Conservation (phyloP, 1,284 basidiomycete genomes). For the Rhodotorula glutinis region DNA sequence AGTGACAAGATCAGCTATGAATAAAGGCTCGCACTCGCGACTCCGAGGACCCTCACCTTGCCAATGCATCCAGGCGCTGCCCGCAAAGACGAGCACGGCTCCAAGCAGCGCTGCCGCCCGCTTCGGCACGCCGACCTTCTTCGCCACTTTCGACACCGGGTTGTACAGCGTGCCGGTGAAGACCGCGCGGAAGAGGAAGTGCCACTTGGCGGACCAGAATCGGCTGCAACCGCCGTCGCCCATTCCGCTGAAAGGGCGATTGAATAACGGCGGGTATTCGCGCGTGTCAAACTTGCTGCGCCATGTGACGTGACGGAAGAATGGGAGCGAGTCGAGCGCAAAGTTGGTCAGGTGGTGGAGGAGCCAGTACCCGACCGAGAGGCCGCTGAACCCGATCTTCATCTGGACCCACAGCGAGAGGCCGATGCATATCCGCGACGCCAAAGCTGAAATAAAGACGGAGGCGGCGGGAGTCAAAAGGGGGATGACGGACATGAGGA, state of each 20-base stretch:
- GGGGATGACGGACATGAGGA: background rate
- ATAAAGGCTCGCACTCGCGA: background rate
- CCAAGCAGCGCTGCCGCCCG: conserved; percentile 7
- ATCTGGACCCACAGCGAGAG: conserved; percentile 28
- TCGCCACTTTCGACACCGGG: conserved; percentile 10
- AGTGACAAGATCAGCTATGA: background rate
- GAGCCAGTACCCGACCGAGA: conserved; percentile 8
- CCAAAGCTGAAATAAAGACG: background rate
- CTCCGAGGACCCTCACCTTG: conserved; percentile 16
- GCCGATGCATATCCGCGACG: conserved; percentile 25
- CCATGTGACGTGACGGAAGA: conserved; percentile 1
- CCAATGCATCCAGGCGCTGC: conserved; percentile 30
- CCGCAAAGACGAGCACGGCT: conserved; percentile 16
- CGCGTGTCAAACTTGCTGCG: conserved; percentile 17
- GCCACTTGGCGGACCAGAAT: conserved; percentile 32
- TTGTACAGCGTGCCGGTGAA: conserved; percentile 26
- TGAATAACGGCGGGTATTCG: conserved; percentile 28
- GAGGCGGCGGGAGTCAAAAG: background rate
- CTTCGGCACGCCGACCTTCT: conserved; percentile 9
- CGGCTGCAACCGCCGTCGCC: conserved; percentile 17
- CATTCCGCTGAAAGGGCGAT: conserved; percentile 21
- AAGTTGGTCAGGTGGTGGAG: conserved; percentile 8
- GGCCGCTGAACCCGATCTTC: conserved; percentile 26
- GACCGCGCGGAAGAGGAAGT: conserved; percentile 15
- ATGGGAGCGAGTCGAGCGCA: conserved; percentile 1